Evolutionary conservation across 306 rosid genomes (phyloP), one percentile per base, ranked within the genome.

Genomic region (Rosa multiflora): DNA sequence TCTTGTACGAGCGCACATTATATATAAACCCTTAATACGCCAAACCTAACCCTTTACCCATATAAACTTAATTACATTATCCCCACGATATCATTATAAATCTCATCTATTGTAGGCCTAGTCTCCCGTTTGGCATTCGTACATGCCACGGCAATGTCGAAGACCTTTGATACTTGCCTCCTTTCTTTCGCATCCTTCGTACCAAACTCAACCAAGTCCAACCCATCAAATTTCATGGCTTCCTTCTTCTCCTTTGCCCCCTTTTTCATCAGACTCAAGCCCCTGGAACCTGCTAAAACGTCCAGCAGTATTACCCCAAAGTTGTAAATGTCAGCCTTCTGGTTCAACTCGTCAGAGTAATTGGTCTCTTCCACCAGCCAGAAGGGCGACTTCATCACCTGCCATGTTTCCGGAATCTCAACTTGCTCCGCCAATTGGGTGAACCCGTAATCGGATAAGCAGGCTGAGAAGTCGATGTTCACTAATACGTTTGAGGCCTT

Each of bases 281-380:
- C 80, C 35, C 21, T 61, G 1, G 67, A 67, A 7, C 80, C 80
- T 23, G 76, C 80, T 20, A 81, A 62, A 44, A 76, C 26, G 46
- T 81, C 84, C 20, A 81, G 14, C 2, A 75, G 47, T 58, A 69
- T 75, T 46, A 81, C 72, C 72, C 84, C 84, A 17, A 81, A 81
- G 23, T 81, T 81, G 72, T 68, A 69, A 49, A 81, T 61, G 47
- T 81, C 84, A 29, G 80, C 72, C 70, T 70, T 81, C 58, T 76
- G 77, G 39, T 72, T 58, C 63, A 76, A 23, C 51, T 23, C 73
- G 2, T 48, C 66, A 2, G 18, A 69, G 76, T 69, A 69, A 5
- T 70, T 5, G 18, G 51, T 35, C 8, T n/a, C 47, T n/a, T 39
- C 75, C 0, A 40, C 26, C 26, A 43, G 55, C 74, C 48, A 4